These are phyloP conservation scores for Ploettnerulaceae sp. DNA, from an alignment of 2,329 filamentous ascomycete genomes.

Conservation along the genomic window DNA sequence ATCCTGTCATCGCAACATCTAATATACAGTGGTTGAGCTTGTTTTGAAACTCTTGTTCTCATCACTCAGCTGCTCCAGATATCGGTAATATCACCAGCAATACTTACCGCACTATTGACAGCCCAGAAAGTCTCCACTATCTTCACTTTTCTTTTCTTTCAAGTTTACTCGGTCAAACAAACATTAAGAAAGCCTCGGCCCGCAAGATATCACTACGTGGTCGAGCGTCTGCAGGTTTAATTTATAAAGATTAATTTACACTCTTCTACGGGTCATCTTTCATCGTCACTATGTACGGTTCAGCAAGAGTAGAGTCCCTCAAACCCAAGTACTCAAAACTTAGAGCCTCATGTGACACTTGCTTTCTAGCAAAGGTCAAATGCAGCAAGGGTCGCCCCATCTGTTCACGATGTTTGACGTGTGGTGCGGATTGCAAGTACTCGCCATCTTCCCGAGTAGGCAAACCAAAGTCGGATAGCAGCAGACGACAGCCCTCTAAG, in stretches of 20 bases:
- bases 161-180: too few relatives aligned
- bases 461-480: slow-evolving; percentile 41
- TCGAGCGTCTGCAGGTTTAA: background rate
- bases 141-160: too few relatives aligned
- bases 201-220: background rate
- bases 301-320: slow-evolving; percentile 5
- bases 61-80: background rate
- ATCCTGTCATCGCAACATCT: background rate
- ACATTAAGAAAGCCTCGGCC: background rate
- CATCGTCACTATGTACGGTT: slow-evolving; percentile 6
- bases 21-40: background rate
- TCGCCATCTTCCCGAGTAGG: slow-evolving; percentile 48
- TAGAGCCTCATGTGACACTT: slow-evolving; percentile 49
- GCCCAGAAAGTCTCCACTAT: background rate
- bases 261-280: background rate
- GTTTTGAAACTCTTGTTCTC: slow-evolving; percentile 2
- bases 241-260: background rate
- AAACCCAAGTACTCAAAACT: slow-evolving; percentile 39
- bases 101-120: background rate
- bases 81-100: background rate
- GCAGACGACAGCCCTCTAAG: slow-evolving; percentile 7
- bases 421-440: slow-evolving; percentile 47
- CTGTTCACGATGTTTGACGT: slow-evolving; percentile 47
- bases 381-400: slow-evolving; percentile 50
- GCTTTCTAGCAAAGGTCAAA: slow-evolving; percentile 52